Conservation (phyloP, 768 basidiomycete species). For the Boletus reticulatus region DNA sequence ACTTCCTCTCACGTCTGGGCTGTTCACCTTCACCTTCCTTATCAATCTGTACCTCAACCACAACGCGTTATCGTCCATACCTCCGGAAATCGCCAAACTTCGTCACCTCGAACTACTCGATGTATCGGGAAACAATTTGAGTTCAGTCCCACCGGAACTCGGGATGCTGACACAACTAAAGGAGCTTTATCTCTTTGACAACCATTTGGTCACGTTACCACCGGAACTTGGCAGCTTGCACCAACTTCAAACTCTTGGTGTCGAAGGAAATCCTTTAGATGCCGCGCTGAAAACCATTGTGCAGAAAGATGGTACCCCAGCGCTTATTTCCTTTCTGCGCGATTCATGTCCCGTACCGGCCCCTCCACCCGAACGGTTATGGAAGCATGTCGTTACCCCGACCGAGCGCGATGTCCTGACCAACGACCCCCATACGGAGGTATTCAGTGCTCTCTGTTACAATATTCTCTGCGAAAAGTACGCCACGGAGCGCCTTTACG, state of each 20-base stretch:
- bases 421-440: constrained; percentile 68
- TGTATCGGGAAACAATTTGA: constrained; percentile 84
- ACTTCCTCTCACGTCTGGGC: constrained; percentile 69
- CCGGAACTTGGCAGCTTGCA: constrained; percentile 86
- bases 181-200: constrained; percentile 95
- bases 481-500: constrained; percentile 87
- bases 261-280: constrained; percentile 97
- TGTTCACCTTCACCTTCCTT: constrained; percentile 90
- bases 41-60: constrained; percentile 96
- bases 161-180: constrained; percentile 88
- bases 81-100: constrained; percentile 79
- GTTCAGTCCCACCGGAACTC: constrained; percentile 76
- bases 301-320: constrained; percentile 93
- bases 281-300: constrained; percentile 70
- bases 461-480: constrained; percentile 93
- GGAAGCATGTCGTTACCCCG: constrained; percentile 62
- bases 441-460: constrained; percentile 80
- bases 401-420: constrained; percentile 58
- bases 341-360: constrained; percentile 85
- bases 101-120: constrained; percentile 88
- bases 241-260: constrained; percentile 87
- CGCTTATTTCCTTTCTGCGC: constrained; percentile 86
- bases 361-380: constrained; percentile 76
- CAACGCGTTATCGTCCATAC: constrained; percentile 76
- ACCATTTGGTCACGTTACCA: constrained; percentile 83